Conservation (phyloP, 108 stramenopile genomes). For the Phaeodactylum tricornutum region DNA sequence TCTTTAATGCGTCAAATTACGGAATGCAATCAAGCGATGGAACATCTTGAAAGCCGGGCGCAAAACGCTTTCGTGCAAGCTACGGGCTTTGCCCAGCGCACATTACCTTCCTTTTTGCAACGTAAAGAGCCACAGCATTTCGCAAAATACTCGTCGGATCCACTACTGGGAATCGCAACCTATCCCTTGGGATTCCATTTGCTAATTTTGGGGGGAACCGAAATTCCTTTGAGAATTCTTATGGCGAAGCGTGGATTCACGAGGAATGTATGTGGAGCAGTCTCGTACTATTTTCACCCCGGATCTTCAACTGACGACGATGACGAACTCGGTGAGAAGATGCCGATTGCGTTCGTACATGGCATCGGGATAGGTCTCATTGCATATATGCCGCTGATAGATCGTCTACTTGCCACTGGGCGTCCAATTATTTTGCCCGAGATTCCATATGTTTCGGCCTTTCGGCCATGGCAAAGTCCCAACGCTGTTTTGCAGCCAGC, state of each 20-base stretch:
- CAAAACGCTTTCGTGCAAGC: constrained; percentile 51
- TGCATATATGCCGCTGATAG: constrained; percentile 59
- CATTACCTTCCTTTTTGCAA: constrained; percentile 29
- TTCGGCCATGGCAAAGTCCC: constrained; percentile 75
- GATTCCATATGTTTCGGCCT: constrained; percentile 69
- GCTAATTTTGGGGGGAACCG: constrained; percentile 47
- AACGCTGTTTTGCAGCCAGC: constrained; percentile 62
- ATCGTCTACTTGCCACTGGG: constrained; percentile 47
- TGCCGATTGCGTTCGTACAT: constrained; percentile 78
- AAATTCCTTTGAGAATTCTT: constrained; percentile 51
- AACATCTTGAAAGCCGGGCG: constrained; percentile 47
- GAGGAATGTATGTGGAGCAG: constrained; percentile 46
- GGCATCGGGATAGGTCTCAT: constrained; percentile 82
- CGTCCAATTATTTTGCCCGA: constrained; percentile 73
- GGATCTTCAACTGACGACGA: constrained; percentile 25
- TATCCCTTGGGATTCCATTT: constrained; percentile 71
- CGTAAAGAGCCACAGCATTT: constrained; percentile 38
- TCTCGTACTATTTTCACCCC: constrained; percentile 72
- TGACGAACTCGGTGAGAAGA: constrained; percentile 15
- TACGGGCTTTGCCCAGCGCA: constrained; percentile 42
- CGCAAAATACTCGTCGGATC: constrained; percentile 66
- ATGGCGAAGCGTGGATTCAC: constrained; percentile 63
- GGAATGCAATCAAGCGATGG: constrained; percentile 66
- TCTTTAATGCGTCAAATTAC: constrained; percentile 75
- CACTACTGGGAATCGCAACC: constrained; percentile 55